A percentile compares a stretch with the other conserved stretches of the same genome.
These are phyloP conservation scores for Aurifilum marmelostoma DNA, from an alignment of 2,329 filamentous ascomycete species.

Conservation along the genomic window DNA sequence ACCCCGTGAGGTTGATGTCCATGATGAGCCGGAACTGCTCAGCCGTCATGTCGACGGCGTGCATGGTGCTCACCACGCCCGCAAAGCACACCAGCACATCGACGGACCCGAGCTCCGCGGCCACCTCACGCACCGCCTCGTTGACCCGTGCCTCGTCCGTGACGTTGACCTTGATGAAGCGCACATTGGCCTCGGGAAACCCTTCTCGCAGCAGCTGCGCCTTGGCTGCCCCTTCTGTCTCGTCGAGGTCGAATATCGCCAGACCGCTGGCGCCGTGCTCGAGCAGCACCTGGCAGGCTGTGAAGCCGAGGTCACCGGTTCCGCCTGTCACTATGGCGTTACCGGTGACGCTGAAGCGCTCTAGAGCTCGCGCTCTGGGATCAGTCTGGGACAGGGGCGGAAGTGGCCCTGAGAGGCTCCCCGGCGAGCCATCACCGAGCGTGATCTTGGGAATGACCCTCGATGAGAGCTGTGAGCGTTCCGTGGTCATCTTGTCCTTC, in stretches of 20 bases:
- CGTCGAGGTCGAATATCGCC: slow-evolving; percentile 62
- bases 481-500: slow-evolving; percentile 22
- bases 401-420: slow-evolving; percentile 21
- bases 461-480: slow-evolving; percentile 26
- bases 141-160: slow-evolving; percentile 33
- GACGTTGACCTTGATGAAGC: slow-evolving; percentile 60
- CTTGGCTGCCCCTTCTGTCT: slow-evolving; percentile 33
- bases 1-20: slow-evolving; percentile 73
- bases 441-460: slow-evolving; percentile 24
- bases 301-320: slow-evolving; percentile 64
- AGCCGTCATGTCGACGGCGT: slow-evolving; percentile 61
- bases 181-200: slow-evolving; percentile 59
- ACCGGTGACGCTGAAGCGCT: slow-evolving; percentile 39
- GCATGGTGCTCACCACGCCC: slow-evolving; percentile 66
- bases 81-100: slow-evolving; percentile 67
- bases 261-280: slow-evolving; percentile 67
- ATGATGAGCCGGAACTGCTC: slow-evolving; percentile 65
- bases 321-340: slow-evolving; percentile 63
- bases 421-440: slow-evolving; percentile 22
- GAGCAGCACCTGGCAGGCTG: slow-evolving; percentile 63
- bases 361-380: slow-evolving; percentile 20
- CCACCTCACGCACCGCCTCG: slow-evolving; percentile 44
- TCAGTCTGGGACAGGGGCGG: slow-evolving; percentile 18
- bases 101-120: slow-evolving; percentile 51
- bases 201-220: slow-evolving; percentile 52